Evolutionary conservation across 441 rosid genomes (phyloP).

Genomic region (Mallotus japonicus): DNA sequence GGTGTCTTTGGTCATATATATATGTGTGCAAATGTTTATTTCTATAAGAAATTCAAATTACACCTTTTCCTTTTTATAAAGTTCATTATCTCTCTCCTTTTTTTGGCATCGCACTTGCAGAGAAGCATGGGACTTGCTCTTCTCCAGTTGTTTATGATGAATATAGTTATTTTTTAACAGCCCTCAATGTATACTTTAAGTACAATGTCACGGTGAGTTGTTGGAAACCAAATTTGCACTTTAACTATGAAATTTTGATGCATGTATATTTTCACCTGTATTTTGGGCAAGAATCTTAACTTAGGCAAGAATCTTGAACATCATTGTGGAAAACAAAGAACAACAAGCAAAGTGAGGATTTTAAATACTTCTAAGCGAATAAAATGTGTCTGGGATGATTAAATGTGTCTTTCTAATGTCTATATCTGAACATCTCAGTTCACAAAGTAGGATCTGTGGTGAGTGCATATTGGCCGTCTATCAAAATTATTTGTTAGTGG

Average conservation of each 20-base stretch:
- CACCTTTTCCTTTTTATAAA: neutral
- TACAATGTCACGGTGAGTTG: conserved; percentile 80
- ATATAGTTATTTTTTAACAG: conserved; percentile 63
- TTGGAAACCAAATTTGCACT: conserved; percentile 18
- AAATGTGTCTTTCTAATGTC: neutral
- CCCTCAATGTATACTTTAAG: conserved; percentile 75
- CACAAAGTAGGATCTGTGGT: neutral
- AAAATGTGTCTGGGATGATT: neutral
- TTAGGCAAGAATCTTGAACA: neutral
- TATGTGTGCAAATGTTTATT: no score
- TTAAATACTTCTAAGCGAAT: neutral
- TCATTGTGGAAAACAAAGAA: neutral
- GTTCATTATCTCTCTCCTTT: neutral
- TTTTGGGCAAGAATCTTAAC: neutral
- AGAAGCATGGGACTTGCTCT: conserved; percentile 95
- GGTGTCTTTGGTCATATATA: neutral
- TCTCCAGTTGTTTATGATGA: conserved; percentile 69
- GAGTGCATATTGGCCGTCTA: neutral
- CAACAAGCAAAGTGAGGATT: neutral
- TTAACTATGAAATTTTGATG: conserved; percentile 3
- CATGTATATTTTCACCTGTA: conserved; percentile 8
- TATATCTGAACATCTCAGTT: neutral
- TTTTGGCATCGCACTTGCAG: conserved; percentile 42
- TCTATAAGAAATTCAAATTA: neutral
- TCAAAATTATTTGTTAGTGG: neutral